Conservation (phyloP, 2,329 filamentous ascomycete species). For the Colletotrichum sp. region DNA sequence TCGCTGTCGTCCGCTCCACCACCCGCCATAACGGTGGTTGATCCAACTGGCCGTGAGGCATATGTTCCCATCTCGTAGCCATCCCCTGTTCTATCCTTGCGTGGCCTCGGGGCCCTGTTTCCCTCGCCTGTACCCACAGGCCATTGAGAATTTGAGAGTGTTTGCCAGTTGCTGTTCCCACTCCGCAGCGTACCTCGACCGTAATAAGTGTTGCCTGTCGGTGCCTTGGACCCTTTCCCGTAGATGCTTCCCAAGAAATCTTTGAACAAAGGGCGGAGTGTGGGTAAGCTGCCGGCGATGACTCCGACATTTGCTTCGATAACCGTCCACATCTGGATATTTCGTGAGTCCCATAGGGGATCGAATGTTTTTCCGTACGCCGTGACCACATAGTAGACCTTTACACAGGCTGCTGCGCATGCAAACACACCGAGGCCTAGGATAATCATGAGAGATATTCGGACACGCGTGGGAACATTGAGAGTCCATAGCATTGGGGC, state of each 20-base stretch:
- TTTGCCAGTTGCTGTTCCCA: conserved; percentile 29
- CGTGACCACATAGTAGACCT: conserved; percentile 38
- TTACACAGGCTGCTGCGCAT: conserved; percentile 45
- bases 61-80: conserved; percentile 29
- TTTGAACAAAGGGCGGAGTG: conserved; percentile 38
- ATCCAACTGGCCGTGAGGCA: not conserved
- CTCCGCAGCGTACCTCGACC: conserved; percentile 26
- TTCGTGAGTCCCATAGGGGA: conserved; percentile 48
- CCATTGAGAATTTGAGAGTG: conserved; percentile 25
- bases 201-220: conserved; percentile 28
- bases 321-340: conserved; percentile 53
- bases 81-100: not conserved
- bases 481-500: conserved; percentile 42
- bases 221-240: conserved; percentile 32
- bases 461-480: conserved; percentile 46
- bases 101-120: conserved; percentile 30
- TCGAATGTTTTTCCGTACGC: conserved; percentile 44
- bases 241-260: conserved; percentile 34
- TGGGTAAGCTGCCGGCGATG: conserved; percentile 39
- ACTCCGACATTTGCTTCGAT: conserved; percentile 42
- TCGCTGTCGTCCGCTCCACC: conserved; percentile 27
- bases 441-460: conserved; percentile 43
- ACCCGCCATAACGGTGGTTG: conserved; percentile 25
- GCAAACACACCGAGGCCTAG: conserved; percentile 50
- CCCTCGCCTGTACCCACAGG: conserved; percentile 27